phyloP scores from a whole-genome alignment of 2,329 filamentous ascomycete genomes.

The Parafenestella ontariensis region DNA sequence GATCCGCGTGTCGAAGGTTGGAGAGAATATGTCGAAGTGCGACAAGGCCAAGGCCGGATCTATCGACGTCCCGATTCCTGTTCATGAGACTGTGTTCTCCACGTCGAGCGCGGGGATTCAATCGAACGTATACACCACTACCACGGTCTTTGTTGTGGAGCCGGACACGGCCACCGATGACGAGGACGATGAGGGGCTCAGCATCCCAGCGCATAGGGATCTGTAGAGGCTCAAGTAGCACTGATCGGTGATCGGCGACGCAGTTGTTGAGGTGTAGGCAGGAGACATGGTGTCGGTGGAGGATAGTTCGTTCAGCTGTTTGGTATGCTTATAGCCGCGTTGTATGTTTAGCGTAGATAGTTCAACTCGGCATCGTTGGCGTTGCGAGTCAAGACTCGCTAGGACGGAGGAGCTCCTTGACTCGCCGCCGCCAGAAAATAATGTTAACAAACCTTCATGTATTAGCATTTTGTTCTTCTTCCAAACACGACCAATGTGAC shows the following conservation, averaged over 20 bases:
- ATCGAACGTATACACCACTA: no score
- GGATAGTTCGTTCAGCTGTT: not conserved
- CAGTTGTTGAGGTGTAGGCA: no score
- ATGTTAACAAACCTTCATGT: not conserved
- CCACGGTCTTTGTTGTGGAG: not conserved
- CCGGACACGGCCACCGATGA: not conserved
- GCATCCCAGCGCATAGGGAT: not conserved
- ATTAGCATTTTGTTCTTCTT: not conserved
- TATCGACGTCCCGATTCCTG: constrained; percentile 11
- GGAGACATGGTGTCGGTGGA: not conserved
- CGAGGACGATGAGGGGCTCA: not conserved
- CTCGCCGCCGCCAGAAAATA: constrained; percentile 8
- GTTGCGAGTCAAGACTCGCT: constrained; percentile 11
- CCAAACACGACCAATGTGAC: constrained; percentile 11
- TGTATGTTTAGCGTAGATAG: constrained; percentile 17
- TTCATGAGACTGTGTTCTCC: not conserved
- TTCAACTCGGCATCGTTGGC: constrained; percentile 11
- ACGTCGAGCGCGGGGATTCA: not conserved
- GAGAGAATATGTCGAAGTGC: constrained; percentile 6
- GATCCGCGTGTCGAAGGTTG: constrained; percentile 21
- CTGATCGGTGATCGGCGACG: not conserved
- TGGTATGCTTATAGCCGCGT: not conserved
- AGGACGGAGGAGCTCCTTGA: constrained; percentile 1
- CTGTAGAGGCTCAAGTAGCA: not conserved
- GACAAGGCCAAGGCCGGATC: not conserved